These are phyloP conservation scores for Fraxinus floribunda DNA, from an alignment of 305 asterid genomes.

Conservation along the genomic window DNA sequence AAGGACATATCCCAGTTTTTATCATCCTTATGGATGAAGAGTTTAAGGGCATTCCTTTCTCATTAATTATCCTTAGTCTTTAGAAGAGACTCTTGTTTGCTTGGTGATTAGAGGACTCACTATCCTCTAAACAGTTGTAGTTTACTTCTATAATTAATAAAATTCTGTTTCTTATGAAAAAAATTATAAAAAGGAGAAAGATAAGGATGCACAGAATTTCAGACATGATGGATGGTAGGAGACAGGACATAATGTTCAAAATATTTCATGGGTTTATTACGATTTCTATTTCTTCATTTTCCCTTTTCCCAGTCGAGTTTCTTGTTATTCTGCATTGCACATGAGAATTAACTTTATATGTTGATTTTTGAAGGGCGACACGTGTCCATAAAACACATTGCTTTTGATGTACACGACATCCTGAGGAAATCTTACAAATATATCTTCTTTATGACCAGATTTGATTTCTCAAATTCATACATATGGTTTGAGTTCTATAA, in stretches of 20 bases:
- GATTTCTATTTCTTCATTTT: too few relatives aligned
- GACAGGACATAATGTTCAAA: background rate
- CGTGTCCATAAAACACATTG: background rate
- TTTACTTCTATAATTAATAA: background rate
- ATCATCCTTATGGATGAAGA: background rate
- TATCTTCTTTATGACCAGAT: slow-evolving; percentile 41
- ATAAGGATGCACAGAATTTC: background rate
- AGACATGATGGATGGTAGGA: background rate
- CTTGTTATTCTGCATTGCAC: background rate
- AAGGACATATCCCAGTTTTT: background rate
- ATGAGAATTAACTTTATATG: background rate
- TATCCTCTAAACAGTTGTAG: background rate
- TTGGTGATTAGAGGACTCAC: background rate
- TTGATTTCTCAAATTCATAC: slow-evolving; percentile 75
- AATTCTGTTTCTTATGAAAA: background rate
- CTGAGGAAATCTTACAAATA: background rate
- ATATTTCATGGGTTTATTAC: background rate
- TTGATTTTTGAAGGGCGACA: background rate
- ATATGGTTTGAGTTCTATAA: slow-evolving; percentile 95
- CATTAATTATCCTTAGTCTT: background rate
- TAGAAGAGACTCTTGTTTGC: background rate
- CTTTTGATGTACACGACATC: slow-evolving; percentile 1
- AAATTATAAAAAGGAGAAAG: background rate
- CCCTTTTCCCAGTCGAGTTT: background rate
- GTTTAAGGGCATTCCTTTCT: background rate